A percentile compares a stretch with the other conserved stretches of the same genome.
phyloP scores from a whole-genome alignment of 2,329 filamentous ascomycete genomes.

The Ceratocystis alfenasii region DNA sequence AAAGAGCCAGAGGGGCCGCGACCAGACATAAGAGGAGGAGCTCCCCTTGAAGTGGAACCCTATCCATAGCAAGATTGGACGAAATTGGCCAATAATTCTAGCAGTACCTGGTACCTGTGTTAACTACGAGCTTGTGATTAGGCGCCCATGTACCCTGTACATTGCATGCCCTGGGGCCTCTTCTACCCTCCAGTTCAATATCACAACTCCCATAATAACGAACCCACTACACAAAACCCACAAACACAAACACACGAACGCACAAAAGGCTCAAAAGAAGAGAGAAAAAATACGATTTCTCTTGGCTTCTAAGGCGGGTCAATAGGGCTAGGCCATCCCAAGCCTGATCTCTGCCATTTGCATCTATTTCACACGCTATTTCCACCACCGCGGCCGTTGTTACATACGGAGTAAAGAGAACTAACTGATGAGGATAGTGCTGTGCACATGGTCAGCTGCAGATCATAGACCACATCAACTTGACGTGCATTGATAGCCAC shows the following conservation, averaged over 20 bases:
- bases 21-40: not conserved
- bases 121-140: not conserved
- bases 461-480: too few relatives aligned
- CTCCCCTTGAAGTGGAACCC: not conserved
- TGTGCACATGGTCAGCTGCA: too few relatives aligned
- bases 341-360: too few relatives aligned
- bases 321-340: too few relatives aligned
- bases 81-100: not conserved
- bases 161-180: not conserved
- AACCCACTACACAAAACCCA: not conserved
- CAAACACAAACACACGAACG: constrained; percentile 1
- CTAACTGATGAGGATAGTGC: too few relatives aligned
- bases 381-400: too few relatives aligned
- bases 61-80: not conserved
- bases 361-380: too few relatives aligned
- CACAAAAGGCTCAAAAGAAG: not conserved
- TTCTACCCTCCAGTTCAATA: not conserved
- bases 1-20: not conserved
- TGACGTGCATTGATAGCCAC: too few relatives aligned
- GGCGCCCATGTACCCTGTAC: not conserved
- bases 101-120: not conserved
- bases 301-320: too few relatives aligned
- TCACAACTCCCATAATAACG: not conserved
- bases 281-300: not conserved
- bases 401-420: too few relatives aligned